Percentiles rank a stretch among this genome's conserved stretches.
Evolutionary conservation across 352 stramenopile genomes (phyloP).

Genomic region (Globisporangium barbulae): DNA sequence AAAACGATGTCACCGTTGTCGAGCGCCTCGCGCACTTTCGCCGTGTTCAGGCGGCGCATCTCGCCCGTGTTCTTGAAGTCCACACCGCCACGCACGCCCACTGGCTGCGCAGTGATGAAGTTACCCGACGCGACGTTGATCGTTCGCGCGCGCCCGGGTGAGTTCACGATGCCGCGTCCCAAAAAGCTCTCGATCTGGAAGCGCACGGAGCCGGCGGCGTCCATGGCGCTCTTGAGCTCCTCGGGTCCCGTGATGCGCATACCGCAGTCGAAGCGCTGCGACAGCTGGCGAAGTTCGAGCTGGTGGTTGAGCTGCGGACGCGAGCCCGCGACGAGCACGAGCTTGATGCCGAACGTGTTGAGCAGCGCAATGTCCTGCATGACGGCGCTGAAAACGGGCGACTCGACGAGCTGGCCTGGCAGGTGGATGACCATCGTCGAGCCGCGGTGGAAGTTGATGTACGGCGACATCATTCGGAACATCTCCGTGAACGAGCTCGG

Average conservation of each 20-base stretch:
- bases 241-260: constrained; percentile 92
- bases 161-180: constrained; percentile 83
- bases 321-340: constrained; percentile 95
- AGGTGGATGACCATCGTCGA: constrained; percentile 96
- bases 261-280: constrained; percentile 68
- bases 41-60: constrained; percentile 91
- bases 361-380: constrained; percentile 96
- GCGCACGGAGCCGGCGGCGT: constrained; percentile 90
- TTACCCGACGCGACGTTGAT: constrained; percentile 96
- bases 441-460: constrained; percentile 97
- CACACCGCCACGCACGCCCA: constrained; percentile 83
- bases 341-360: constrained; percentile 93
- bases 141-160: constrained; percentile 49
- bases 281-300: constrained; percentile 65
- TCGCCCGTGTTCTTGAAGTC: constrained; percentile 92
- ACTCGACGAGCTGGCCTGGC: constrained; percentile 92
- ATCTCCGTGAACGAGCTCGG: constrained; percentile 85
- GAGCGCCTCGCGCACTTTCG: constrained; percentile 89
- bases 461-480: constrained; percentile 96
- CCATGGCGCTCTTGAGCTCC: constrained; percentile 92
- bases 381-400: constrained; percentile 88
- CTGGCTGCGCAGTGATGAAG: constrained; percentile 93
- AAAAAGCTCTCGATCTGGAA: constrained; percentile 89
- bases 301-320: constrained; percentile 94
- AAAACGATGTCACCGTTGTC: constrained; percentile 95